Evolutionary conservation across 2,329 filamentous ascomycete genomes (phyloP).

Genomic region (Sarocladium strictum): DNA sequence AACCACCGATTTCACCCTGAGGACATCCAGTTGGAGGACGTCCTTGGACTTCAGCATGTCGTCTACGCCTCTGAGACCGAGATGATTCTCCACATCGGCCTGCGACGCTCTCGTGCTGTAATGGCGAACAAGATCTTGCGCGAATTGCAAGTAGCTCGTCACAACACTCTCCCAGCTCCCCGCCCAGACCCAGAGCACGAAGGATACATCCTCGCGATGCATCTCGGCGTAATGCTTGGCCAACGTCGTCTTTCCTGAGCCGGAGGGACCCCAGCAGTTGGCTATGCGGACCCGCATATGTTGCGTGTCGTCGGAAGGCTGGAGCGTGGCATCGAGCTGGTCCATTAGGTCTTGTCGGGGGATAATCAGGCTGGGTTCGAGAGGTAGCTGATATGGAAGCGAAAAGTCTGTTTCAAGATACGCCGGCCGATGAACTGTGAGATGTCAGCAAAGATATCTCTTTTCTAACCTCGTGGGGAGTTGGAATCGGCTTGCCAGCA

Average conservation of each 20-base stretch:
- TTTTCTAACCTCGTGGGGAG: too few species aligned
- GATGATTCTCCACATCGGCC: slow-evolving; percentile 16
- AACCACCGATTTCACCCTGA: slow-evolving; percentile 18
- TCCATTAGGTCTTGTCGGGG: slow-evolving; percentile 15
- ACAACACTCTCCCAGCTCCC: slow-evolving; percentile 21
- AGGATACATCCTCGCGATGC: slow-evolving; percentile 16
- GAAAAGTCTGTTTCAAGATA: slow-evolving; percentile 15
- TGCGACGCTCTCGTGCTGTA: slow-evolving; percentile 16
- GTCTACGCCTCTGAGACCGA: slow-evolving; percentile 18
- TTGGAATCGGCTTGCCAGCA: slow-evolving; percentile 12
- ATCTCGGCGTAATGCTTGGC: slow-evolving; percentile 19
- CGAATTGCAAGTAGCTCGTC: slow-evolving; percentile 20
- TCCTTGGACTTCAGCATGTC: slow-evolving; percentile 20
- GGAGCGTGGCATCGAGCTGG: slow-evolving; percentile 15
- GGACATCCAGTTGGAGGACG: slow-evolving; percentile 17
- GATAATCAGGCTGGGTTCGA: slow-evolving; percentile 12
- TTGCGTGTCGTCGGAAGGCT: slow-evolving; percentile 9
- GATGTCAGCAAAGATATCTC: not conserved
- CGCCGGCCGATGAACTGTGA: slow-evolving; percentile 14
- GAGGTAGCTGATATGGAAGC: slow-evolving; percentile 15
- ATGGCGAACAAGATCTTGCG: slow-evolving; percentile 15
- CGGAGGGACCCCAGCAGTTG: slow-evolving; percentile 17
- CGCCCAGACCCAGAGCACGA: slow-evolving; percentile 21
- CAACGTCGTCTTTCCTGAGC: slow-evolving; percentile 19
- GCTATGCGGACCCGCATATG: slow-evolving; percentile 16